These are phyloP conservation scores for Coemansia nantahalensis DNA, from an alignment of 192 early-diverging fungal species.

Conservation along the genomic window DNA sequence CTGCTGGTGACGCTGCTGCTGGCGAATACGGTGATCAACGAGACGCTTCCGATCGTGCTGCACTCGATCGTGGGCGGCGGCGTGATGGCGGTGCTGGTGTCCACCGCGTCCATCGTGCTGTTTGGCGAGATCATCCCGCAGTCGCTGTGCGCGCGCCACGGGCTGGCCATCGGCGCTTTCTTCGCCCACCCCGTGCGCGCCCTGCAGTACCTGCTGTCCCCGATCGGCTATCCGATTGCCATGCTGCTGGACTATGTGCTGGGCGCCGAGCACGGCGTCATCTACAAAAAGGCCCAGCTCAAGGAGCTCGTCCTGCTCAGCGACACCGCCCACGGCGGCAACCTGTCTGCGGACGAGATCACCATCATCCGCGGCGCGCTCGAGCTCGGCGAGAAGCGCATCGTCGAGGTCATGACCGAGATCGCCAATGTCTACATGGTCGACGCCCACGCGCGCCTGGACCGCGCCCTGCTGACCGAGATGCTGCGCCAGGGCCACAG, in stretches of 20 bases:
- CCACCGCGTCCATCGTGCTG: slow-evolving; percentile 84
- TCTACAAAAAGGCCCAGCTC: slow-evolving; percentile 79
- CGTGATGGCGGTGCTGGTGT: slow-evolving; percentile 83
- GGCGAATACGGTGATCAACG: slow-evolving; percentile 94
- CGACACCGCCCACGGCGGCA: slow-evolving; percentile 65
- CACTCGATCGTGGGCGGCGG: slow-evolving; percentile 73
- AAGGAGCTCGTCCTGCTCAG: slow-evolving; percentile 78
- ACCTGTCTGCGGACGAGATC: slow-evolving; percentile 73
- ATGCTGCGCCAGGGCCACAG: slow-evolving; percentile 72
- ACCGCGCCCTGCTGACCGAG: slow-evolving; percentile 55
- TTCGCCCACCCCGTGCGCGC: slow-evolving; percentile 74
- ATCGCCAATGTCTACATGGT: slow-evolving; percentile 67
- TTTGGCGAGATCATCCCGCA: slow-evolving; percentile 98
- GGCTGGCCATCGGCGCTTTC: slow-evolving; percentile 84
- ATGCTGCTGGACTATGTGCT: slow-evolving; percentile 77
- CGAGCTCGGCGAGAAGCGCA: slow-evolving; percentile 69
- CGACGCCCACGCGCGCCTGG: slow-evolving; percentile 61
- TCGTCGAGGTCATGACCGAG: slow-evolving; percentile 71
- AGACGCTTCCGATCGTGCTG: slow-evolving; percentile 85
- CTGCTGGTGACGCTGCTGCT: slow-evolving; percentile 89
- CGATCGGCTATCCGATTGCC: slow-evolving; percentile 82
- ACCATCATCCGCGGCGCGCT: slow-evolving; percentile 77
- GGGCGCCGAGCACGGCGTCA: slow-evolving; percentile 82
- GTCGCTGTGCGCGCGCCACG: slow-evolving; percentile 83
- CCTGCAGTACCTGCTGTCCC: slow-evolving; percentile 65